Evolutionary conservation across 2,329 filamentous ascomycete genomes (phyloP).

Genomic region (Amylocarpus encephaloides): DNA sequence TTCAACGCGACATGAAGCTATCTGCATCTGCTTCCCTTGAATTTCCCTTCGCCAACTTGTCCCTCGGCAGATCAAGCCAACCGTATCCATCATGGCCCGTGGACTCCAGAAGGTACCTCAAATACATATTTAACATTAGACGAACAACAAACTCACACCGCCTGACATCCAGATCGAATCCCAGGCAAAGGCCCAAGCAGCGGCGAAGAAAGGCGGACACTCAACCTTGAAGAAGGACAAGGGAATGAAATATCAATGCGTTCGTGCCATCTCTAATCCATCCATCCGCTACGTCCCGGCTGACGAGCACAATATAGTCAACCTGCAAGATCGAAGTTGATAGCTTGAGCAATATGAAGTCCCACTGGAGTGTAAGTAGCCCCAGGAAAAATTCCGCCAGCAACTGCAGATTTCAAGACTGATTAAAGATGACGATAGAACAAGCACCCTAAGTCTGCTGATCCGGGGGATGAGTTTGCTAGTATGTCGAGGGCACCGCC

Average conservation of each 20-base stretch:
- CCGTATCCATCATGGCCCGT: slow-evolving; percentile 25
- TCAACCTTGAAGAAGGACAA: slow-evolving; percentile 5
- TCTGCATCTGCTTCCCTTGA: no score
- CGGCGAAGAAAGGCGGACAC: slow-evolving; percentile 2
- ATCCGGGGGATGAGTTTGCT: slow-evolving; percentile 3
- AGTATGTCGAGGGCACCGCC: slow-evolving; percentile 3
- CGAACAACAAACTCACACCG: not conserved
- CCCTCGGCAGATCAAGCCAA: no score
- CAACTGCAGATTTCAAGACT: no score
- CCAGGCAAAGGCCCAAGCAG: slow-evolving; percentile 2
- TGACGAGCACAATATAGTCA: not conserved
- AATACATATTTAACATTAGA: not conserved
- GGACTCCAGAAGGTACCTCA: slow-evolving; percentile 5
- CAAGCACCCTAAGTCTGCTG: not conserved
- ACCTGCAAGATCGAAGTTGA: slow-evolving; percentile 4
- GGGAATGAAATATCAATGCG: slow-evolving; percentile 7
- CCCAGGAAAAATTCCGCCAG: no score
- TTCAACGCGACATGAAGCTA: no score
- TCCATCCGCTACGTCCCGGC: no score
- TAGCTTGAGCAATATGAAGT: slow-evolving; percentile 3
- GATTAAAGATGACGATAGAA: not conserved
- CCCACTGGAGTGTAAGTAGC: slow-evolving; percentile 1
- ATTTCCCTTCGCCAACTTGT: no score
- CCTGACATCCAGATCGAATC: not conserved
- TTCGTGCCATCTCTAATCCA: not conserved